Percentiles rank a stretch among this genome's conserved stretches.
These are phyloP conservation scores for Colletotrichum godetiae DNA, from an alignment of 2,329 filamentous ascomycete species.

Conservation along the genomic window DNA sequence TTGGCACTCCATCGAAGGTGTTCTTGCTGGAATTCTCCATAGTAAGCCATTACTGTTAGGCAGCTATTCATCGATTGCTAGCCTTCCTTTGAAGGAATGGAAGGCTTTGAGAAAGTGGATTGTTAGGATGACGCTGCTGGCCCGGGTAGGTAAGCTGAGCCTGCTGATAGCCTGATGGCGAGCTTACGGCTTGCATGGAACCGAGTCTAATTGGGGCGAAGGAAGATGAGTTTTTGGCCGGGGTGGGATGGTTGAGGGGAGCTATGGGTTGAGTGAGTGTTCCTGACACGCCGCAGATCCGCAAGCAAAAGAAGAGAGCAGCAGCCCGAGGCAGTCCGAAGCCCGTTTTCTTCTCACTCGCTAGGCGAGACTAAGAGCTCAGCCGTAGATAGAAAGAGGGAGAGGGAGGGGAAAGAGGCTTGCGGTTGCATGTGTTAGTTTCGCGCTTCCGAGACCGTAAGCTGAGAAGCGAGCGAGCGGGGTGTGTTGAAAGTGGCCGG, in stretches of 20 bases:
- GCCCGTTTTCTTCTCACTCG: neutral
- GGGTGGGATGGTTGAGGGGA: neutral
- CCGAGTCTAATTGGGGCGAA: slow-evolving; percentile 20
- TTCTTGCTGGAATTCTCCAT: neutral
- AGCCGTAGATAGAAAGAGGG: slow-evolving; percentile 10
- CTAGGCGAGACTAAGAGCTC: slow-evolving; percentile 14
- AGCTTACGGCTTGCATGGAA: slow-evolving; percentile 31
- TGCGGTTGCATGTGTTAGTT: slow-evolving; percentile 10
- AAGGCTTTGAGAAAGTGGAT: neutral
- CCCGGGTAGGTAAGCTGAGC: neutral
- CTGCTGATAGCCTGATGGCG: slow-evolving; percentile 24
- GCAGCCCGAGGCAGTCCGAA: neutral
- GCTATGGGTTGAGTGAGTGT: neutral
- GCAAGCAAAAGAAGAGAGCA: neutral
- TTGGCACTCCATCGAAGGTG: neutral
- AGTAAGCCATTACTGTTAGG: neutral
- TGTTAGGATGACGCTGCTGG: neutral
- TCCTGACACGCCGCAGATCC: slow-evolving; percentile 9
- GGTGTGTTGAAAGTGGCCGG: slow-evolving; percentile 3
- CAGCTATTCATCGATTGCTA: neutral
- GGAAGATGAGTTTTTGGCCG: slow-evolving; percentile 2
- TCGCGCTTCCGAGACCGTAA: slow-evolving; percentile 27
- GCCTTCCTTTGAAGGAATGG: neutral
- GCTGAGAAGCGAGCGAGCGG: slow-evolving; percentile 7
- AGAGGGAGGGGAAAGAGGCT: slow-evolving; percentile 17